Percentiles rank a stretch among this genome's conserved stretches.
Conservation (phyloP, 306 rosid species). For the Corylus avellana region DNA sequence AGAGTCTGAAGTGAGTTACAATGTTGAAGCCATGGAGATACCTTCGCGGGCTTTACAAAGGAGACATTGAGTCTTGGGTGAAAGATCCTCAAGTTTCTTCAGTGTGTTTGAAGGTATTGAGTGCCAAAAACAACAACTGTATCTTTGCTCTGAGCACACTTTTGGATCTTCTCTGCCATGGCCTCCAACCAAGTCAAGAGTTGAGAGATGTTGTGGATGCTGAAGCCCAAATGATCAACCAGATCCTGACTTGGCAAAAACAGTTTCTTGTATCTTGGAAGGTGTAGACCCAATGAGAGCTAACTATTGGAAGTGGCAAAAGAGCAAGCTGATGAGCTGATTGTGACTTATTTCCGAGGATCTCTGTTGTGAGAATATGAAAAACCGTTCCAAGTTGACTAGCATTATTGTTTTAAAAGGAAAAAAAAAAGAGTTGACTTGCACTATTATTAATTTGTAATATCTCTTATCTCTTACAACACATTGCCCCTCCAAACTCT, state of each 20-base stretch:
- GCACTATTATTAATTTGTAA: too few relatives aligned
- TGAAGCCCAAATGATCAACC: slow-evolving; percentile 32
- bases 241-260: slow-evolving; percentile 50
- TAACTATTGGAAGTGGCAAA: slow-evolving; percentile 85
- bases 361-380: too few relatives aligned
- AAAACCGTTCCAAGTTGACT: too few relatives aligned
- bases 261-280: slow-evolving; percentile 63
- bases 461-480: too few relatives aligned
- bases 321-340: slow-evolving; percentile 39
- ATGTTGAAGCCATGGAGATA: too few relatives aligned
- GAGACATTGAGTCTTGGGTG: slow-evolving; percentile 53
- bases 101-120: slow-evolving; percentile 60
- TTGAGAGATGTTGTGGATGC: slow-evolving; percentile 12
- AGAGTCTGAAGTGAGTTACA: too few relatives aligned
- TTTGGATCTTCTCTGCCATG: slow-evolving; percentile 29
- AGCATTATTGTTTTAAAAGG: too few relatives aligned
- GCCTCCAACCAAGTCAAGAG: slow-evolving; percentile 60
- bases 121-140: slow-evolving; percentile 39
- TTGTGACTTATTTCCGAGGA: neutral
- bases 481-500: too few relatives aligned
- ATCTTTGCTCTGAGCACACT: slow-evolving; percentile 15
- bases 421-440: too few relatives aligned
- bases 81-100: slow-evolving; percentile 55
- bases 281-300: slow-evolving; percentile 64
- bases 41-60: slow-evolving; percentile 84